Base-by-base conservation (phyloP, 75 land plant species). In the Cunninghamia lanceolata region DNA sequence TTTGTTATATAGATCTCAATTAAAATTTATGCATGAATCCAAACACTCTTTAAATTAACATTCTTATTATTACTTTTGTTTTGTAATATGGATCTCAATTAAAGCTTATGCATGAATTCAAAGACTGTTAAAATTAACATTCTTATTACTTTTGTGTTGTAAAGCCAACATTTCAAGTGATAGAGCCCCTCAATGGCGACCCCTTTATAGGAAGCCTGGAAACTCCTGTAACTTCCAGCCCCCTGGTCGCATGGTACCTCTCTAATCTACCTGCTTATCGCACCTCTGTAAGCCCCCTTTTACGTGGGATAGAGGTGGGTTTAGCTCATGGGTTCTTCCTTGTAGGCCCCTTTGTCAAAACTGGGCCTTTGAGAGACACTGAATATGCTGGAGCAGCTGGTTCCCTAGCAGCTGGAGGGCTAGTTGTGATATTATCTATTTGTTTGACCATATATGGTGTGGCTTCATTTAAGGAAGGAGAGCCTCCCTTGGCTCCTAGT, bases 221-320 rank as follows among this genome's bases (percentile, higher is more conserved):
- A 83, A 98, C 99, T 0, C 99, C 99, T 15, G 90, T 98, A 32
- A 98, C 99, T 2, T 94, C 96, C 35, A 94, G 96, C 84, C 99
- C 99, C 17, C 83, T 98, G 76, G 87, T 98, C 14, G 99, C 99
- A 7, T 98, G 99, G 99, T 98, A 96, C 93, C 95, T 98, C 32
- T 96, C 99, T 84, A 98, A 96, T 93, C 92, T 98, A 42, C 99
- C 99, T 10, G 99, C 99, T 35, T 98, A 98, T 91, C 86, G 99
- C 42, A 98, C 99, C 9, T 95, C 99, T 0, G 99, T 98, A 53
- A 93, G 91, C 89, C 99, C 99, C 1, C 92, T 98, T 74, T 91
- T 98, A 87, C 85, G 99, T 9, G 99, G 99, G 3, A 84, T 98
- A 36, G 99, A 98, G 85, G 94, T 95, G 63, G 97, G 97, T 30